Evolutionary conservation across 768 basidiomycete genomes (phyloP).

Genomic region (Daedalea quercina): DNA sequence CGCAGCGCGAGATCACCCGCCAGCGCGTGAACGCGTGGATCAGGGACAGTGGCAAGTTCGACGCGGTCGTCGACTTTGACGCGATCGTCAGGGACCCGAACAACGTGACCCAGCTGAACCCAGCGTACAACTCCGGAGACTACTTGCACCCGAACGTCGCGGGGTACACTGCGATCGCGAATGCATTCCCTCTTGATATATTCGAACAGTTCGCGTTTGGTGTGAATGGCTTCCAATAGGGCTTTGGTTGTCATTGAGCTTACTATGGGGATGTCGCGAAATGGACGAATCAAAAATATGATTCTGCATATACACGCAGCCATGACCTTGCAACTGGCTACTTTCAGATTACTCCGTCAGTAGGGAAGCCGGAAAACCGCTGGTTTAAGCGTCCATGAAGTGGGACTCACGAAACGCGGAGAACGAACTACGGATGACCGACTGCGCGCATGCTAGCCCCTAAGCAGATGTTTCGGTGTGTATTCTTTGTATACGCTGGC

Average conservation of each 20-base stretch:
- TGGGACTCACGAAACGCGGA: no score
- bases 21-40: slow-evolving; percentile 39
- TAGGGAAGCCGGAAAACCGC: no score
- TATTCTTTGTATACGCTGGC: not conserved
- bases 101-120: slow-evolving; percentile 30
- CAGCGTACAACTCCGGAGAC: slow-evolving; percentile 37
- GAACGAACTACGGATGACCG: no score
- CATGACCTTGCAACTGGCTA: no score
- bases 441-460: no score
- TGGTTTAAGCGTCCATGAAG: no score
- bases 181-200: slow-evolving; percentile 33
- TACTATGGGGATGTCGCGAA: no score
- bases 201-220: slow-evolving; percentile 25
- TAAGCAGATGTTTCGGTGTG: not conserved
- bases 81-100: slow-evolving; percentile 31
- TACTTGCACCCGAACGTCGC: slow-evolving; percentile 41
- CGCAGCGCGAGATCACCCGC: slow-evolving; percentile 33
- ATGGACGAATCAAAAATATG: no score
- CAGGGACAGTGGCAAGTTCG: slow-evolving; percentile 34
- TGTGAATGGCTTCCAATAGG: slow-evolving; percentile 10
- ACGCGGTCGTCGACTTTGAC: slow-evolving; percentile 43
- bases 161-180: slow-evolving; percentile 37
- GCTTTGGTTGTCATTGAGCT: no score
- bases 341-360: no score
- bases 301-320: no score